Percentiles rank a stretch among this genome's conserved stretches.
phyloP scores from a whole-genome alignment of 2,329 filamentous ascomycete species.

The Sclerotinia glacialis region DNA sequence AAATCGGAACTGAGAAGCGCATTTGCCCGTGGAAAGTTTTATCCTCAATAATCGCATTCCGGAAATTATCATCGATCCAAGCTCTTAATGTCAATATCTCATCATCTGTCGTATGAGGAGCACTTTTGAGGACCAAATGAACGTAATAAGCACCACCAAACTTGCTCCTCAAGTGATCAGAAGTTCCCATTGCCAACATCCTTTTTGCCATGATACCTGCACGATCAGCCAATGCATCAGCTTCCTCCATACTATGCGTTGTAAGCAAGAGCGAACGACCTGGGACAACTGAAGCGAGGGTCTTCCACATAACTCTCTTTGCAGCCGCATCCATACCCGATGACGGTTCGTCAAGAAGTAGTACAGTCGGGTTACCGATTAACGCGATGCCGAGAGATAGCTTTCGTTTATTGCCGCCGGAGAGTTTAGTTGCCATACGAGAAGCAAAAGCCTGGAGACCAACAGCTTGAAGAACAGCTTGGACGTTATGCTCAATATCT shows the following conservation, averaged over 20 bases:
- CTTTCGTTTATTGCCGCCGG: conserved; percentile 93
- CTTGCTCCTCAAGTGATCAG: conserved; percentile 66
- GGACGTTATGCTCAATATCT: conserved; percentile 73
- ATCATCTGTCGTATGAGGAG: conserved; percentile 66
- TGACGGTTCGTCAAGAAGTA: conserved; percentile 85
- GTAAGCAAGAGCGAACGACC: conserved; percentile 84
- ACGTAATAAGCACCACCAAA: conserved; percentile 80
- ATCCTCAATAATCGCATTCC: conserved; percentile 64
- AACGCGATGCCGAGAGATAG: conserved; percentile 83
- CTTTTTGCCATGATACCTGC: conserved; percentile 81
- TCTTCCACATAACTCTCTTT: conserved; percentile 92
- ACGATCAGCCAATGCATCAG: conserved; percentile 78
- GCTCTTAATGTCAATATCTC: conserved; percentile 64
- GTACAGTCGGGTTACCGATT: conserved; percentile 85
- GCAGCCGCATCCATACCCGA: conserved; percentile 87
- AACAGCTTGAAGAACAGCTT: conserved; percentile 74
- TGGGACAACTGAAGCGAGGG: conserved; percentile 67
- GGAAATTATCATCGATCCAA: conserved; percentile 64
- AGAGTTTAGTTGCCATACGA: conserved; percentile 75
- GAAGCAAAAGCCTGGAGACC: conserved; percentile 68
- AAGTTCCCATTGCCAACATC: conserved; percentile 82
- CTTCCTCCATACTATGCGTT: conserved; percentile 94
- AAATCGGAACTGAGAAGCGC: conserved; percentile 68
- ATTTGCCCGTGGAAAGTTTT: conserved; percentile 83
- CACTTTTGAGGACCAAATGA: conserved; percentile 72